Evolutionary conservation across 352 stramenopile genomes (phyloP).

Genomic region (Plasmopara halstedii): DNA sequence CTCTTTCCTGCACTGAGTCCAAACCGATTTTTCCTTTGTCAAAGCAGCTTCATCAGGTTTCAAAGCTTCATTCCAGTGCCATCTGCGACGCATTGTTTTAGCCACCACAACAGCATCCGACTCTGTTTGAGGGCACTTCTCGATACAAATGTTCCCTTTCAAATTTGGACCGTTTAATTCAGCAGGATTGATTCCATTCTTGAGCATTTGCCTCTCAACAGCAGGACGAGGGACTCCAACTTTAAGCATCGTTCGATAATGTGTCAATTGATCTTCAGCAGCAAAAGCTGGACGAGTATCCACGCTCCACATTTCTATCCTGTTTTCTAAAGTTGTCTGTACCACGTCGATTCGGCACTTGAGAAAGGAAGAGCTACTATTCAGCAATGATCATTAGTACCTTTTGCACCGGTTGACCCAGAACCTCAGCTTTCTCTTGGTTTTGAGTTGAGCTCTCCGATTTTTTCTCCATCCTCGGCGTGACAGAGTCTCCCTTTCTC

Average conservation of each 20-base stretch:
- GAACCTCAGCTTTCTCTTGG: neutral
- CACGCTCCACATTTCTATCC: neutral
- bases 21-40: constrained; percentile 9
- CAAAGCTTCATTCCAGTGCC: constrained; percentile 17
- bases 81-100: constrained; percentile 11
- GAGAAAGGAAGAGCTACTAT: neutral
- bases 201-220: constrained; percentile 19
- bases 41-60: constrained; percentile 7
- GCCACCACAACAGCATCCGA: neutral
- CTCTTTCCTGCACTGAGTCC: constrained; percentile 9
- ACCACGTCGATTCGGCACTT: neutral
- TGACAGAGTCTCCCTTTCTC: constrained; percentile 18
- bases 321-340: neutral
- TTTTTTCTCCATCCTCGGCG: constrained; percentile 5
- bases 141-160: neutral
- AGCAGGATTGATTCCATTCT: constrained; percentile 13
- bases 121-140: neutral
- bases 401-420: neutral
- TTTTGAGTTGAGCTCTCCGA: neutral
- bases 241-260: constrained; percentile 21
- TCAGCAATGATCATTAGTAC: neutral
- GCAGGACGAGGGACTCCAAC: constrained; percentile 15
- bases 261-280: constrained; percentile 5
- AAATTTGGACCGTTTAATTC: constrained; percentile 6
- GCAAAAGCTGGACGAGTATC: neutral